Conservation (phyloP, 1,139 yeast species). For the Kodamaea ohmeri region DNA sequence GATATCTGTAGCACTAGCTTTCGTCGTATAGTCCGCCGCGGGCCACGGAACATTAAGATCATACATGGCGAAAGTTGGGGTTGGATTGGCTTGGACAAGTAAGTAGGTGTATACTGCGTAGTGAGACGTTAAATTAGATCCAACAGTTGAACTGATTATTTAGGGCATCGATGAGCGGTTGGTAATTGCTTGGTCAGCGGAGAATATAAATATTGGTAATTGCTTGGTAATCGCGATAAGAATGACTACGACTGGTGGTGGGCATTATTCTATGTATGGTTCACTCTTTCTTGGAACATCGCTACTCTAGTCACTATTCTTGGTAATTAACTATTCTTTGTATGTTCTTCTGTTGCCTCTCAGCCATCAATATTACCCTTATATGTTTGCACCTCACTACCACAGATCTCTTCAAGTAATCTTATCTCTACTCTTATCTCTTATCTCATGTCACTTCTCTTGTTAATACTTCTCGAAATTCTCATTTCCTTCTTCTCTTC, state of each 20-base stretch:
- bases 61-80: conserved; percentile 27
- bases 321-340: background rate
- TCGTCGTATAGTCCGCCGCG: conserved; percentile 41
- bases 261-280: background rate
- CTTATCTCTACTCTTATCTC: background rate
- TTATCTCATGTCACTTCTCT: background rate
- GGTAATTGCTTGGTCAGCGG: no score
- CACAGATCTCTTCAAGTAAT: no score
- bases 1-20: conserved; percentile 43
- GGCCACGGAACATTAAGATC: conserved; percentile 91
- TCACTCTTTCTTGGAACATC: background rate
- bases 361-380: background rate
- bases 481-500: background rate
- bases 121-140: no score
- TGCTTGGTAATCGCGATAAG: no score
- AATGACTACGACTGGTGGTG: background rate
- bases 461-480: no score
- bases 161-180: no score
- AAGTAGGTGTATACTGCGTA: background rate
- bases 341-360: background rate
- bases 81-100: background rate
- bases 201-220: no score
- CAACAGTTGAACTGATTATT: no score
- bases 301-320: background rate
- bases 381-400: no score